Conservation (phyloP, 2,329 filamentous ascomycete species). For the Intubia oerlemansii region DNA sequence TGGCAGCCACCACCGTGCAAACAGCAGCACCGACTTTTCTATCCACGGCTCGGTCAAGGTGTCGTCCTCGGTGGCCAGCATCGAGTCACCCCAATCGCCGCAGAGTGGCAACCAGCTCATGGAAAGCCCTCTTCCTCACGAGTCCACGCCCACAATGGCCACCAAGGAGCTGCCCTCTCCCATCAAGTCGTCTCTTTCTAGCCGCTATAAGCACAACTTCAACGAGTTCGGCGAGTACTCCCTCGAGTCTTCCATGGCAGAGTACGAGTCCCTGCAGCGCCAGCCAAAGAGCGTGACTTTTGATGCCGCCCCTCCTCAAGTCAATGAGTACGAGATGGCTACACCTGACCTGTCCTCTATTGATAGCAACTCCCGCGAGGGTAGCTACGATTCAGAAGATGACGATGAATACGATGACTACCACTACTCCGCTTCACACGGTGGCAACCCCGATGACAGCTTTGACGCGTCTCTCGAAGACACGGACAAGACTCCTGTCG, state of each 20-base stretch:
- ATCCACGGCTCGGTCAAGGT: constrained; percentile 31
- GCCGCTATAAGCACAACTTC: constrained; percentile 43
- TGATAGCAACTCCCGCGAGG: constrained; percentile 73
- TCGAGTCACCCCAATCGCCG: constrained; percentile 2
- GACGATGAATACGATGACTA: constrained; percentile 43
- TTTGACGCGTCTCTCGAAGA: constrained; percentile 93
- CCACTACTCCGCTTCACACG: constrained; percentile 29
- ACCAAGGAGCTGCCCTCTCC: constrained; percentile 59
- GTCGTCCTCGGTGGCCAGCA: constrained; percentile 11
- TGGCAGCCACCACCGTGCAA: constrained; percentile 26
- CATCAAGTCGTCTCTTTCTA: constrained; percentile 71
- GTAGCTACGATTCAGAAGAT: constrained; percentile 74
- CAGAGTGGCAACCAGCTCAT: too few species aligned
- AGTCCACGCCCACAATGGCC: constrained; percentile 21
- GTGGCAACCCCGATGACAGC: constrained; percentile 55
- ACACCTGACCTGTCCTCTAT: constrained; percentile 91
- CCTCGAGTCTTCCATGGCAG: constrained; percentile 38
- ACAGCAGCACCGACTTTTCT: constrained; percentile 41
- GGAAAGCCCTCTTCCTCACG: too few species aligned
- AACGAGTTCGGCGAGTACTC: constrained; percentile 51
- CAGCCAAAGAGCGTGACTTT: constrained; percentile 97
- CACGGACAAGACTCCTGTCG: constrained; percentile 90
- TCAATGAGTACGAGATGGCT: constrained; percentile 97
- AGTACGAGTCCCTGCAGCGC: constrained; percentile 50
- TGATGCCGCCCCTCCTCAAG: constrained; percentile 74